Conservation (phyloP, 345 rosid species). For the Lagerstroemia speciosa region DNA sequence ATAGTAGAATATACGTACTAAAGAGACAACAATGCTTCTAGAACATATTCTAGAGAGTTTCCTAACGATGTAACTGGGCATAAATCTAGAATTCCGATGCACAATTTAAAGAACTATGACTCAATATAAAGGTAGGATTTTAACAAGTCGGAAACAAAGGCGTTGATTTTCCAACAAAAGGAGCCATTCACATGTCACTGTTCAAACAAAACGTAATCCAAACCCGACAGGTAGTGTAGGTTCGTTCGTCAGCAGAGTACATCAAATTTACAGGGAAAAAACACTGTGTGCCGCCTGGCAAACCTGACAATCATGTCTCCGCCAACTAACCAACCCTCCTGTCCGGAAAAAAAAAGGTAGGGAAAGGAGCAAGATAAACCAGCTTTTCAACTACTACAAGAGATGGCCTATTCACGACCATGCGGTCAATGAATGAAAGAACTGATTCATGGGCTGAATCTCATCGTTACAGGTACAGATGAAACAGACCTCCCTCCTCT, state of each 20-base stretch:
- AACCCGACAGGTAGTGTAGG: not conserved
- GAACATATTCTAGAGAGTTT: too few relatives aligned
- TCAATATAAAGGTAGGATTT: too few relatives aligned
- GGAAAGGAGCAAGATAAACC: not conserved
- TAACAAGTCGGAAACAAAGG: too few relatives aligned
- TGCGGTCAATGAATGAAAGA: not conserved
- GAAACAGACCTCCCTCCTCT: conserved; percentile 9
- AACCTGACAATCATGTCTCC: not conserved
- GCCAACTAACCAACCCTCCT: not conserved
- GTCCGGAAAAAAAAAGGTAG: not conserved
- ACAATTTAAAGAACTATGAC: too few relatives aligned
- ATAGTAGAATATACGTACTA: too few relatives aligned
- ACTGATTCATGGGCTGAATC: not conserved
- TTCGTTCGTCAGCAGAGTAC: not conserved
- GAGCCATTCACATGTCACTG: not conserved
- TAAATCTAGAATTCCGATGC: too few relatives aligned
- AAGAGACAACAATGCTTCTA: too few relatives aligned
- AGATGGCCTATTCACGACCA: not conserved
- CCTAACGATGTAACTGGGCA: too few relatives aligned
- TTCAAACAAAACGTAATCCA: not conserved
- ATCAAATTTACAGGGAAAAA: not conserved
- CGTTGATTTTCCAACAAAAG: too few relatives aligned
- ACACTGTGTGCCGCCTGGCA: not conserved
- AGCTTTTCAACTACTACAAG: not conserved
- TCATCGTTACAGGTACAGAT: not conserved